phyloP scores from a whole-genome alignment of 148 eudicot genomes.

The Vaccinium corymbosum region DNA sequence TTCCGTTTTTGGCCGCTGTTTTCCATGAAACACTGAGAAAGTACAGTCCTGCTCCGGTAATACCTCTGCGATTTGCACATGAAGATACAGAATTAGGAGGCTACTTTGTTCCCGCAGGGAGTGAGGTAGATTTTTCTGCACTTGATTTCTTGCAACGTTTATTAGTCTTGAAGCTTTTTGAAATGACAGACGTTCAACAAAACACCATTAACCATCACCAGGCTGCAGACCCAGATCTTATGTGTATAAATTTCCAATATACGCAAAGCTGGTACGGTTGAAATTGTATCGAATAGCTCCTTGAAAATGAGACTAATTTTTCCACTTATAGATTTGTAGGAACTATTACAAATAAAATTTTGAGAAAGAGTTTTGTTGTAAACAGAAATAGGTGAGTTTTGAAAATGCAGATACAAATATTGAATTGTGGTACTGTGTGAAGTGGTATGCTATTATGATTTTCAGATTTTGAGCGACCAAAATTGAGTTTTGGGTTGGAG shows the following conservation, averaged over 20 bases:
- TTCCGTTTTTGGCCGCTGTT: constrained; percentile 69
- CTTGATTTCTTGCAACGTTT: background rate
- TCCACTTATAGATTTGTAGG: background rate
- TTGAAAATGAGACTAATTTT: background rate
- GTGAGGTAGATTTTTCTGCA: constrained; percentile 50
- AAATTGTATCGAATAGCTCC: background rate
- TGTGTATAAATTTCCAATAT: background rate
- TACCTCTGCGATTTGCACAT: constrained; percentile 75
- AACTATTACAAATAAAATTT: too few relatives aligned
- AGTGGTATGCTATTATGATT: background rate
- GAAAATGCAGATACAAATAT: too few relatives aligned
- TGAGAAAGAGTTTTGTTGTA: too few relatives aligned
- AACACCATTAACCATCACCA: background rate
- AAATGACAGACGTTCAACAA: background rate
- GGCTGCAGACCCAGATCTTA: background rate
- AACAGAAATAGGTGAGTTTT: too few relatives aligned
- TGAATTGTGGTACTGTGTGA: too few relatives aligned
- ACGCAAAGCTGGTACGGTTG: background rate
- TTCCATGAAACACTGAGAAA: constrained; percentile 89
- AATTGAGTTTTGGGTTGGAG: background rate
- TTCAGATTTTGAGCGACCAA: background rate
- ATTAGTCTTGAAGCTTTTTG: background rate
- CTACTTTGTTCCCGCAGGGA: constrained; percentile 68
- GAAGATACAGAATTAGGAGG: constrained; percentile 83
- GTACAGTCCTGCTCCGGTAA: constrained; percentile 69